A percentile compares a stretch with the other conserved stretches of the same genome.
phyloP scores from a whole-genome alignment of 2,329 filamentous ascomycete genomes.

The Pseudogymnoascus sp. region DNA sequence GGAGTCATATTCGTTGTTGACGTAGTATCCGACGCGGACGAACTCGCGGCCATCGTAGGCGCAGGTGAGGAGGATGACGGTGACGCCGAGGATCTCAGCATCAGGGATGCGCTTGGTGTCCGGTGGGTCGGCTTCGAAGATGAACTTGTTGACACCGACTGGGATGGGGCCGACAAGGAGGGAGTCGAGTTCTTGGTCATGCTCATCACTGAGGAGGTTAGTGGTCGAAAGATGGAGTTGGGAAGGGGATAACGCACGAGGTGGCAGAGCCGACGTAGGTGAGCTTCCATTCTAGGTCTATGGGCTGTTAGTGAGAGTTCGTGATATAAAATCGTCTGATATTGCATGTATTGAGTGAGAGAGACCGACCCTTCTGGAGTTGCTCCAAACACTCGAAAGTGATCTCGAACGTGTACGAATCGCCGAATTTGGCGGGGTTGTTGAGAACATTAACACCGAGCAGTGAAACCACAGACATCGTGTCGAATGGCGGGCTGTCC shows the following conservation, averaged over 20 bases:
- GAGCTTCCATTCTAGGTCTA: constrained; percentile 98
- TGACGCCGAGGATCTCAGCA: constrained; percentile 92
- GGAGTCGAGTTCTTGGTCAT: constrained; percentile 96
- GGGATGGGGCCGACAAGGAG: constrained; percentile 96
- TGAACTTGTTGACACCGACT: constrained; percentile 95
- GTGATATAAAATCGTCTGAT: constrained; percentile 12
- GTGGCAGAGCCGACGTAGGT: constrained; percentile 98
- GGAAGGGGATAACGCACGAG: constrained; percentile 55
- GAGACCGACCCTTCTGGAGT: constrained; percentile 71
- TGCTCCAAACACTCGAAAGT: constrained; percentile 96
- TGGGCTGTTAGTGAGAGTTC: constrained; percentile 15
- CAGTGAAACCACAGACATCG: constrained; percentile 93
- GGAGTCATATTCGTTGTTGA: constrained; percentile 97
- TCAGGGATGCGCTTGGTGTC: constrained; percentile 86
- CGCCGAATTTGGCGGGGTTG: constrained; percentile 90
- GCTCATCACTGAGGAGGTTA: constrained; percentile 63
- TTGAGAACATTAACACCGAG: constrained; percentile 93
- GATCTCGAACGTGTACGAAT: constrained; percentile 95
- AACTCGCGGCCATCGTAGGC: constrained; percentile 96
- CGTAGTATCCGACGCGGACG: constrained; percentile 96
- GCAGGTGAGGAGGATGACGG: constrained; percentile 91
- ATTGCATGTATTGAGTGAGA: constrained; percentile 7
- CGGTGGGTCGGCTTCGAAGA: constrained; percentile 92
- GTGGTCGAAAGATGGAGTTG: constrained; percentile 17
- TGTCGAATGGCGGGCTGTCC: constrained; percentile 25